A percentile compares a stretch with the other conserved stretches of the same genome.
These are phyloP conservation scores for Musa itinerans DNA, from an alignment of 176 grass and related monocot species.

Conservation along the genomic window DNA sequence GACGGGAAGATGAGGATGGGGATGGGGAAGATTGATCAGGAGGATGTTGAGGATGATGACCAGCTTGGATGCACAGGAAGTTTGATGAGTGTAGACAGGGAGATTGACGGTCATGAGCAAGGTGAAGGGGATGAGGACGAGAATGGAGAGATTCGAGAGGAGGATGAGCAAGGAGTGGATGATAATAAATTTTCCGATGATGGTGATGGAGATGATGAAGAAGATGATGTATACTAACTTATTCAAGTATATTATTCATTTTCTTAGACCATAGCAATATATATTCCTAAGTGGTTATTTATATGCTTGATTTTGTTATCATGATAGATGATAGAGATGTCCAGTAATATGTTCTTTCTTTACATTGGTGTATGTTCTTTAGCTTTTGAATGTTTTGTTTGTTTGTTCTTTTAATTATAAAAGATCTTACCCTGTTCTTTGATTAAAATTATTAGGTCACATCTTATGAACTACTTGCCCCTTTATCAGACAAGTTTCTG, in stretches of 20 bases:
- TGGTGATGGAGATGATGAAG: slow-evolving; percentile 32
- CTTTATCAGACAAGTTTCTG: no score
- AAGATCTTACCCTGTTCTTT: no score
- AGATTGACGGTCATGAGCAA: no score
- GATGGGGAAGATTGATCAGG: slow-evolving; percentile 32
- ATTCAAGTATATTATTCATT: not conserved
- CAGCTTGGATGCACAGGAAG: slow-evolving; percentile 42
- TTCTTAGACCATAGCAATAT: not conserved
- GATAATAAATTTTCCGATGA: slow-evolving; percentile 48
- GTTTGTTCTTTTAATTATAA: no score
- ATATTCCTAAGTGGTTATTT: not conserved
- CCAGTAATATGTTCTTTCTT: no score
- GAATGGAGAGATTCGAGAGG: slow-evolving; percentile 78
- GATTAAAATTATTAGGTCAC: no score
- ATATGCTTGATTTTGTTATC: not conserved
- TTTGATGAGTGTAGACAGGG: slow-evolving; percentile 20
- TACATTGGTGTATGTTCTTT: no score
- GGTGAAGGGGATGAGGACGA: slow-evolving; percentile 80
- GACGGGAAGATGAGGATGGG: slow-evolving; percentile 41
- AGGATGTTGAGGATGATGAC: slow-evolving; percentile 43
- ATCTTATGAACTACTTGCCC: no score
- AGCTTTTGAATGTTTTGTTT: no score
- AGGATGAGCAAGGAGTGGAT: slow-evolving; percentile 47
- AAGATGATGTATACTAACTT: slow-evolving; percentile 72
- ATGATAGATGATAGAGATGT: no score